phyloP scores from a whole-genome alignment of 1,284 basidiomycete species.

The Cutaneotrichosporon mucoides region DNA sequence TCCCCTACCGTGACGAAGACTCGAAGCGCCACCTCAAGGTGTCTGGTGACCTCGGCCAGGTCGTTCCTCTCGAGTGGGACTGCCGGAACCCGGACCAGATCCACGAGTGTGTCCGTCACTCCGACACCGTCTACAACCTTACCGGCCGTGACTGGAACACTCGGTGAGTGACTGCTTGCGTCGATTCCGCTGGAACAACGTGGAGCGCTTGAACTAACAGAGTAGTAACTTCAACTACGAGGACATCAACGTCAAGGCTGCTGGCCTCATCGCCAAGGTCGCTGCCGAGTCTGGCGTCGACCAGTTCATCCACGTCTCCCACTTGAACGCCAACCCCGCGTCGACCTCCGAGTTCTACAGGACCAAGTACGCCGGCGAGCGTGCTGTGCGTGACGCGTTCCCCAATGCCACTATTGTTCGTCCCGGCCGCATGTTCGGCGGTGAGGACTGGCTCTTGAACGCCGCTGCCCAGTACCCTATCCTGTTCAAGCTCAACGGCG shows the following conservation, averaged over 20 bases:
- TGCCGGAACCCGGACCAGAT: constrained; percentile 82
- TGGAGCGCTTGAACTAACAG: not conserved
- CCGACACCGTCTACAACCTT: constrained; percentile 95
- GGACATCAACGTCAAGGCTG: constrained; percentile 55
- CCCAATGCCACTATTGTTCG: constrained; percentile 84
- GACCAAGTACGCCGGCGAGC: constrained; percentile 87
- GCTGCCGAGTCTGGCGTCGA: constrained; percentile 72
- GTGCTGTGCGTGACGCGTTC: constrained; percentile 78
- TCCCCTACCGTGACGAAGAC: constrained; percentile 95
- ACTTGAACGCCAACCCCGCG: constrained; percentile 79
- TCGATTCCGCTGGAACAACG: no score
- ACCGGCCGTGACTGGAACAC: constrained; percentile 87
- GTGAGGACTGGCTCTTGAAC: constrained; percentile 92
- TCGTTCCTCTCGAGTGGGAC: constrained; percentile 97
- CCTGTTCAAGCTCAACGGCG: constrained; percentile 89
- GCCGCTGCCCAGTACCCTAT: constrained; percentile 90
- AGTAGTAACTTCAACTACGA: constrained; percentile 77
- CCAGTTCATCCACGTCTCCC: constrained; percentile 90
- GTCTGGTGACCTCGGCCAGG: constrained; percentile 94
- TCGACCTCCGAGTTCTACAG: constrained; percentile 82
- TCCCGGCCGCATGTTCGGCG: constrained; percentile 80
- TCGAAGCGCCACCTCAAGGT: constrained; percentile 85
- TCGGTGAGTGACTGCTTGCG: constrained; percentile 57
- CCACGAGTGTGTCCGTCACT: constrained; percentile 89
- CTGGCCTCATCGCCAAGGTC: constrained; percentile 74